phyloP scores from a whole-genome alignment of 345 rosid genomes.

The Kernera saxatilis region DNA sequence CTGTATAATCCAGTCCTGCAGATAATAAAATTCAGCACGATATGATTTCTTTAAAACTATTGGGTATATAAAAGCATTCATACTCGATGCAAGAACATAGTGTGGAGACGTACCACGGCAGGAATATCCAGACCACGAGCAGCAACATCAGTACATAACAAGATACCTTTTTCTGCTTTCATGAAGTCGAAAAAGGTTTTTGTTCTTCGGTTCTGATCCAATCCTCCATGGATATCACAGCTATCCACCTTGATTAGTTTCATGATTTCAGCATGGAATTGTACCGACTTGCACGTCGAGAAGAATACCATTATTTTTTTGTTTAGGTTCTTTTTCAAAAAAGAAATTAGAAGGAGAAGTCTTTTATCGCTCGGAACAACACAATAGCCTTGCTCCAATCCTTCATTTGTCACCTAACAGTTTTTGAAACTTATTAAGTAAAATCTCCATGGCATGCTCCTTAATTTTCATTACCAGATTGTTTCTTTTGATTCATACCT shows the following conservation, averaged over 20 bases:
- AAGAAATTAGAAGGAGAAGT: conserved; percentile 80
- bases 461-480: neutral
- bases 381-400: conserved; percentile 93
- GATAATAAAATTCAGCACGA: neutral
- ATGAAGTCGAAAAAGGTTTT: conserved; percentile 92
- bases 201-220: conserved; percentile 87
- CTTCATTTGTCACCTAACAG: conserved; percentile 90
- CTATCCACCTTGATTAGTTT: conserved; percentile 71
- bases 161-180: conserved; percentile 83
- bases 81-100: neutral
- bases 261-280: conserved; percentile 81
- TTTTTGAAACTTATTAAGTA: neutral
- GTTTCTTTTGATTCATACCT: conserved; percentile 43
- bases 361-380: conserved; percentile 77
- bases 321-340: conserved; percentile 76
- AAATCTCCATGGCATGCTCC: neutral
- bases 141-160: conserved; percentile 96
- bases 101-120: conserved; percentile 57
- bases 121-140: conserved; percentile 99
- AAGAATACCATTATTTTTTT: conserved; percentile 99
- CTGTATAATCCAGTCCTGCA: conserved; percentile 97
- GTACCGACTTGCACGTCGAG: conserved; percentile 97
- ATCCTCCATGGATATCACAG: conserved; percentile 88
- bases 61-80: neutral
- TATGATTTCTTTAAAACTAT: neutral